Evolutionary conservation across 148 eudicot species (phyloP).

Genomic region (Limonium bicolor): DNA sequence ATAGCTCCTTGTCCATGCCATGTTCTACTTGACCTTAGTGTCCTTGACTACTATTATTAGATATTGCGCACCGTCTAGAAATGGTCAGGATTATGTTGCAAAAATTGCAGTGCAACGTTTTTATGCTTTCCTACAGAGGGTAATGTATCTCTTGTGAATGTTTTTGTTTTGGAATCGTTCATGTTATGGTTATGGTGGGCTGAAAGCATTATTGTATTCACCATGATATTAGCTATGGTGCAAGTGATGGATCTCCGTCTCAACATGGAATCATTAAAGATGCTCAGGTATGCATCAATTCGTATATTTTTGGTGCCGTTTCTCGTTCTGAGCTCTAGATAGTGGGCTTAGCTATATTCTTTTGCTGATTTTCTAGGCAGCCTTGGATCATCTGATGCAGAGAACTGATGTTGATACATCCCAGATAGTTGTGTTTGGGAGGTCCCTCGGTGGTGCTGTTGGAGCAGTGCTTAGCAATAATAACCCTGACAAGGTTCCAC

Average conservation of each 20-base stretch:
- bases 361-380: conserved; percentile 43
- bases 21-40: conserved; percentile 7
- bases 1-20: background rate
- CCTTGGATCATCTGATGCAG: conserved; percentile 77
- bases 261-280: conserved; percentile 85
- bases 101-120: conserved; percentile 74
- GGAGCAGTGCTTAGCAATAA: conserved; percentile 68
- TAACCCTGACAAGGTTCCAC: conserved; percentile 77
- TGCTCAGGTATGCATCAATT: conserved; percentile 55
- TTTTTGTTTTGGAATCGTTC: background rate
- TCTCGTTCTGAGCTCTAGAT: background rate
- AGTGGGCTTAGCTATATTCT: background rate
- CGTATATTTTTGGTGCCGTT: background rate
- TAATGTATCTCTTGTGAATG: conserved; percentile 11
- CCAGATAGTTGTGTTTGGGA: conserved; percentile 83
- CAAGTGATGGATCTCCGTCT: conserved; percentile 94
- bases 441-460: conserved; percentile 98
- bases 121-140: conserved; percentile 99
- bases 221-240: conserved; percentile 94
- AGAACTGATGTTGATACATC: conserved; percentile 90
- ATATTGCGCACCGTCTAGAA: conserved; percentile 98
- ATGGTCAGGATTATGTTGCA: conserved; percentile 91
- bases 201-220: conserved; percentile 6
- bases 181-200: background rate
- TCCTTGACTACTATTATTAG: conserved; percentile 56